phyloP scores from a whole-genome alignment of 148 eudicot genomes.

The Drosera capensis region DNA sequence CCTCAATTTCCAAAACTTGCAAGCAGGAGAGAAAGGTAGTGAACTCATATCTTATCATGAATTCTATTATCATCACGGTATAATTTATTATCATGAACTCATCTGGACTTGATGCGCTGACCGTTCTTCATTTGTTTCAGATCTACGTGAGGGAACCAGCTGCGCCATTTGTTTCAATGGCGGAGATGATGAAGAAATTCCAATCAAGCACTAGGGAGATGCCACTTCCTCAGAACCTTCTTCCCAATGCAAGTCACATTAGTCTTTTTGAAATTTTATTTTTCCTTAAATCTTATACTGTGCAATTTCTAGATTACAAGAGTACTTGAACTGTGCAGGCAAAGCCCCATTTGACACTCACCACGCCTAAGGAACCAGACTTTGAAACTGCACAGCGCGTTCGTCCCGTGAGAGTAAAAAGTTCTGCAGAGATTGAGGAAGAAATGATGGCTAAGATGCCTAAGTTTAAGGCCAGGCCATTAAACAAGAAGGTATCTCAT shows the following conservation, averaged over 20 bases:
- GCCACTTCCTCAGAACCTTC: constrained; percentile 30
- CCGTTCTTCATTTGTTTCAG: constrained; percentile 19
- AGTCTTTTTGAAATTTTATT: not conserved
- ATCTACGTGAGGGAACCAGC: constrained; percentile 67
- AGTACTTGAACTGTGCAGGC: constrained; percentile 19
- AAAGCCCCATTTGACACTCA: constrained; percentile 51
- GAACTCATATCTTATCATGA: not conserved
- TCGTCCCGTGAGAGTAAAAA: constrained; percentile 57
- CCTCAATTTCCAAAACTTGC: constrained; percentile 25
- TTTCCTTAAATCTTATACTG: not conserved
- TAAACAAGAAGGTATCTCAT: constrained; percentile 61
- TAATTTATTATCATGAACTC: not conserved
- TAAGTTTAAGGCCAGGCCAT: constrained; percentile 78
- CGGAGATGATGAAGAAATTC: constrained; percentile 84
- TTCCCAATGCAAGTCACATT: constrained; percentile 16
- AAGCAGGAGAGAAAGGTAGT: constrained; percentile 72
- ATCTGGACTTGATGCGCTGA: constrained; percentile 11
- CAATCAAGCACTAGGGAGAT: constrained; percentile 70
- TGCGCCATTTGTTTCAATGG: constrained; percentile 74
- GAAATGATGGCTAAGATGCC: constrained; percentile 99
- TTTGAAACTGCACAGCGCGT: constrained; percentile 76
- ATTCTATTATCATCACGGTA: not conserved
- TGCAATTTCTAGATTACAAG: not conserved
- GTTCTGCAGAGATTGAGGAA: constrained; percentile 89
- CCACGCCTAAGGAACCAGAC: constrained; percentile 89